Evolutionary conservation across 2,329 filamentous ascomycete genomes (phyloP), one percentile per base, ranked within the genome.

Genomic region (Monilinia vaccinii-corymbosi): DNA sequence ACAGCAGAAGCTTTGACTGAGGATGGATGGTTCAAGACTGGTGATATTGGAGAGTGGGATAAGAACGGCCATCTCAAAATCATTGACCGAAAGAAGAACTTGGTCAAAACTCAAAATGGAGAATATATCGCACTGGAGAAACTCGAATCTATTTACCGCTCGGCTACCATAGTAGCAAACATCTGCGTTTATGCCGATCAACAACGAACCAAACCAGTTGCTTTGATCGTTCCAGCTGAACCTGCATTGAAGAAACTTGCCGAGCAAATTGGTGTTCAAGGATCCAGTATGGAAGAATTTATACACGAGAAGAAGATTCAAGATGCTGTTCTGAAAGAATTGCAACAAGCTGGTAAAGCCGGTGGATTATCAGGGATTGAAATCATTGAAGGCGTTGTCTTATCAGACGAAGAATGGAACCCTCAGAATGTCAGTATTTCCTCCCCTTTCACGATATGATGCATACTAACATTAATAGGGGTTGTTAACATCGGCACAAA

Each of bases 111-210:
- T 64, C 83, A 90, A 65, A 91, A 92, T 62, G 93, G 93, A 67
- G 93, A 97, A 79, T 97, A 97, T 75, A 95, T 97, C 73, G 94
- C 93, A 25, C 82, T 99, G 4, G 93, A 97, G 78, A 97, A 92
- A 79, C 85, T 97, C 62, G 93, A 97, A 77, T 88, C 92, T 3
- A 81, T 96, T 58, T 97, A 97, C 77, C 87, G 92, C 63, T 86
- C 89, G 49, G 83, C 82, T 11, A 81, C 84, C n/a, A 82, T 88
- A 11, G 90, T 96, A 23, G 82, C 83, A 62, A 96, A 96, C 76
- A 85, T 97, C 71, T 94, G 94, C 79, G 81, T 96, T 46, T 88
- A 94, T 71, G 92, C 90, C 46, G 88, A 90, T 61, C 75, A 82
- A 65, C 82, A 87, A 66, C 83, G 90, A 73, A 80, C 83, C 63